phyloP scores from a whole-genome alignment of 1,139 yeast species.

The Diutina pseudorugosa region DNA sequence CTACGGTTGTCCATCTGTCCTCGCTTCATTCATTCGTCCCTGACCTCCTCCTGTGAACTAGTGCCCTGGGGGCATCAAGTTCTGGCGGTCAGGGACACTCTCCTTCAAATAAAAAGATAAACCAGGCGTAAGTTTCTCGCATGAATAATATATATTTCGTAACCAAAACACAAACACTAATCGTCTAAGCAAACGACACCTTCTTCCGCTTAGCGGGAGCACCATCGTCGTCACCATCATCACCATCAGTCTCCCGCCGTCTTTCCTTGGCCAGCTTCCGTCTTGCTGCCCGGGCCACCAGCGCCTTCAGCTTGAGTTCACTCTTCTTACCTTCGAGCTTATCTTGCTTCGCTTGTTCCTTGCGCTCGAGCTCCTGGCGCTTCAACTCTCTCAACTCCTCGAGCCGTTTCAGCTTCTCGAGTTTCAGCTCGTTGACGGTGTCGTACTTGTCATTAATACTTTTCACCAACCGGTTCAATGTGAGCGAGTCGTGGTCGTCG shows the following conservation, averaged over 20 bases:
- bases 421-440: slow-evolving; percentile 72
- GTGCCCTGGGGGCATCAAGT: neutral
- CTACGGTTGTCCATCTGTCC: too few species aligned
- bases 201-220: slow-evolving; percentile 19
- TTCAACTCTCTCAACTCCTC: slow-evolving; percentile 85
- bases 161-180: neutral
- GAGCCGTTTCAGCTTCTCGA: slow-evolving; percentile 78
- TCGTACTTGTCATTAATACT: slow-evolving; percentile 78
- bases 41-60: too few species aligned
- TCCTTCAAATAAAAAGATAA: too few species aligned
- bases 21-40: too few species aligned
- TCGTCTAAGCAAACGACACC: slow-evolving; percentile 30
- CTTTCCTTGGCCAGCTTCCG: slow-evolving; percentile 53
- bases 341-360: slow-evolving; percentile 57
- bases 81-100: too few species aligned
- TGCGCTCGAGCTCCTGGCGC: slow-evolving; percentile 75
- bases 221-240: slow-evolving; percentile 9
- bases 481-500: slow-evolving; percentile 55
- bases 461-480: slow-evolving; percentile 55
- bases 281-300: slow-evolving; percentile 54
- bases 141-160: neutral
- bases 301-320: slow-evolving; percentile 62
- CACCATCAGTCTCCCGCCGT: slow-evolving; percentile 20
- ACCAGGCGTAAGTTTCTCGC: too few species aligned
- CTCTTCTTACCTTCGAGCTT: slow-evolving; percentile 68